Base-by-base conservation (phyloP, 2,329 filamentous ascomycete species). In the Apiospora koreana region DNA sequence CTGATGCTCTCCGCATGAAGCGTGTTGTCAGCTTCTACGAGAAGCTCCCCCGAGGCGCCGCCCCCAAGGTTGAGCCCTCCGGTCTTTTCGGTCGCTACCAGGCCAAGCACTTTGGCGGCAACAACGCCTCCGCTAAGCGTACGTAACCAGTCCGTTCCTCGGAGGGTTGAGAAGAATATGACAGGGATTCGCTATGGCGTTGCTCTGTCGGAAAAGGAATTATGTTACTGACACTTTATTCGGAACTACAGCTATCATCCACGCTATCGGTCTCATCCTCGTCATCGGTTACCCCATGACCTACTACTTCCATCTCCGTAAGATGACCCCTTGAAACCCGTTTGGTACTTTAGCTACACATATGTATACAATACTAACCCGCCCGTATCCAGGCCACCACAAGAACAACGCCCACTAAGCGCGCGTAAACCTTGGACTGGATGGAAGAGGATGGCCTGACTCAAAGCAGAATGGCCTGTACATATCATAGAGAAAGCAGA, bases 281-380 rank as follows among this genome's bases (percentile, higher is more conserved):
- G 84, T 90, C 75, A 81, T 98, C 77, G 95, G 96, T 79, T 99
- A 99, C 85, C 93, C 93, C 78, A 94, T 98, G 87, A 95, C 97
- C 87, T 99, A 99, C 92, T 98, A 99, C 90, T 98, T 97, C 93
- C 97, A 99, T 86, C 89, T 99, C 80, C 94, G 96, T 99, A 91
- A 85, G 94, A 14, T 21, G 1, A 16, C 43, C 50, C 9, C 54
- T 18, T 38, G 31, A 38, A 91, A 69, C 31, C 54, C 23, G 14
- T 2, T 16, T 16, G 2, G 41, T 18, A 58, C n/a, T 8, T 9
- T 70, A 67, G 25, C 14, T 28, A 62, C 50, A 35, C 42, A 62
- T 46, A 41, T 16, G 38, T 45, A 10, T 45, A 10, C 31, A 5
- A 42, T n/a, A 62, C 54, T 62, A 23, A 62, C 54, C 8, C 54